These are phyloP conservation scores for Suillus luteus DNA, from an alignment of 768 basidiomycete genomes.

Conservation along the genomic window DNA sequence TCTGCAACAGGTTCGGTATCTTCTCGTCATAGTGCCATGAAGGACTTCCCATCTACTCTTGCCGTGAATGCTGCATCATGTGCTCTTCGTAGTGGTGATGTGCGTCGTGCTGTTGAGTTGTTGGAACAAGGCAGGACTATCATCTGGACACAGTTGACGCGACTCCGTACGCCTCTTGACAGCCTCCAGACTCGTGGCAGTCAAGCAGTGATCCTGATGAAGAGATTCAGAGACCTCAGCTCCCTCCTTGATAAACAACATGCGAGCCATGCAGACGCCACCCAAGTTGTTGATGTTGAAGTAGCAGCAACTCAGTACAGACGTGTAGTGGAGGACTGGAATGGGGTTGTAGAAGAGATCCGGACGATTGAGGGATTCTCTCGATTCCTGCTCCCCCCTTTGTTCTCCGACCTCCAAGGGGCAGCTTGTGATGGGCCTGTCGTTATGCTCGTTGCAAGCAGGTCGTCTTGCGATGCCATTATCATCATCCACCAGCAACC, in stretches of 20 bases:
- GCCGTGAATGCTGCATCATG: neutral
- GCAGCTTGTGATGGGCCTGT: conserved; percentile 13
- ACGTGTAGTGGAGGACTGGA: conserved; percentile 15
- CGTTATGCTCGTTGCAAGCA: conserved; percentile 11
- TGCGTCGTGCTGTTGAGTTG: neutral
- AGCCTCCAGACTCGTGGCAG: neutral
- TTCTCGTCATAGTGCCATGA: neutral
- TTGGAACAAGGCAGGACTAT: neutral
- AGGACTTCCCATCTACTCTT: neutral
- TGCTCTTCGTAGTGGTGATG: neutral
- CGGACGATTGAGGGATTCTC: conserved; percentile 19
- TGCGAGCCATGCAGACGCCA: neutral
- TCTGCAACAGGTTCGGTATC: neutral
- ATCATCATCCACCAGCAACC: conserved; percentile 7
- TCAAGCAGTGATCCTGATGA: neutral
- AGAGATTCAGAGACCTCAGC: neutral
- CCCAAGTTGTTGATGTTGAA: neutral
- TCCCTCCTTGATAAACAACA: neutral
- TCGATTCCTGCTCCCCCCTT: conserved; percentile 16
- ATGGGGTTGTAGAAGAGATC: conserved; percentile 15
- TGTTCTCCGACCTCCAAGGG: conserved; percentile 11
- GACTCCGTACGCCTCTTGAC: neutral
- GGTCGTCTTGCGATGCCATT: conserved; percentile 18
- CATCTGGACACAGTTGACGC: neutral
- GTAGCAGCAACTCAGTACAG: neutral